Base-by-base conservation (phyloP, 768 basidiomycete species). In the Pleurotus salmoneostramineus region DNA sequence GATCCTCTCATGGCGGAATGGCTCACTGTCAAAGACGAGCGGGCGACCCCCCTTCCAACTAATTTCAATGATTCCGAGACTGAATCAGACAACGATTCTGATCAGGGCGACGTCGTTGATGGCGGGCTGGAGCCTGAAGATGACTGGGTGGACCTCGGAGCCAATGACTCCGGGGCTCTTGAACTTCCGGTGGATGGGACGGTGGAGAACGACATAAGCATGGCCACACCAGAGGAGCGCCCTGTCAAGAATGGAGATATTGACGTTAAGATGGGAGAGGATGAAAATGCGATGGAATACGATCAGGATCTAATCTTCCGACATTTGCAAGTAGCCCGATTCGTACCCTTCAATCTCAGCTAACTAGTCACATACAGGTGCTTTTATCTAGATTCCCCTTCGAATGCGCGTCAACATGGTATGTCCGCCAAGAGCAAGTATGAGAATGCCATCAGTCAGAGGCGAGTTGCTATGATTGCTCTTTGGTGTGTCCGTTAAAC, bases 361-460 rank as follows among this genome's bases (percentile, higher is more conserved):
- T 59, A 36, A 52, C 56, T 50, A 43, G 17, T 27, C 45, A 17
- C 45, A n/a, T 55, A 14, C 55, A 95, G 93, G 61, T 85, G 84
- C 63, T 95, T 96, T 71, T 98, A 97, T 71, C 77, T 98, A 37
- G 95, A 98, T 69, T 83, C 90, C 2, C 81, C 87, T 0, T 77
- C 77, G 17, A 93, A 93, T 64, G 93, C 95, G 0, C 70, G 68
- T 6, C 73, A 77, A 67, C 80, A 92, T 61, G 83, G 79, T 7
- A 83, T 96, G 78, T 47, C 60, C 2, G 75, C 87, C 35, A 82
- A 81, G 51, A 67, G 80, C 48, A 82, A 80, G 68, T 64, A 82
- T 43, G 82, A 82, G 64, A 71, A 72, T 31, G 78, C 76, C 0
- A 81, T 91, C 36, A 72, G 72, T 33, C 64, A 76, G 60, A 80